Percentiles rank a stretch among this genome's conserved stretches.
These are phyloP conservation scores for Camptophora hylomeconis DNA, from an alignment of 2,329 filamentous ascomycete species.

Conservation along the genomic window DNA sequence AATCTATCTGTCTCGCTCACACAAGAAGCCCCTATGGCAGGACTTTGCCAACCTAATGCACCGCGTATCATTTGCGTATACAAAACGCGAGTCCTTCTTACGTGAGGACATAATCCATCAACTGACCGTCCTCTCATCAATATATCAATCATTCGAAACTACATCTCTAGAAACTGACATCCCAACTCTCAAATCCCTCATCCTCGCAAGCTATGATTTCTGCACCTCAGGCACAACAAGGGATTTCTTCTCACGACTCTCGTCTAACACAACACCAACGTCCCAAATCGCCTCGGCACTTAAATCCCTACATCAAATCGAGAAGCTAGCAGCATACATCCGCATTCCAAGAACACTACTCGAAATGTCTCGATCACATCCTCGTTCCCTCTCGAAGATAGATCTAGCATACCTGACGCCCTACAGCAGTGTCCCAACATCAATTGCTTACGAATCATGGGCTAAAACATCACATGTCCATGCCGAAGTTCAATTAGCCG, in stretches of 20 bases:
- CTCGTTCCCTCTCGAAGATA: conserved; percentile 5
- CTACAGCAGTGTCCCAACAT: conserved; percentile 4
- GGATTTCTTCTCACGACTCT: conserved; percentile 5
- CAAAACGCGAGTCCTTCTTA: conserved; percentile 3
- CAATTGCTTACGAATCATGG: conserved; percentile 5
- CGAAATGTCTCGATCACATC: conserved; percentile 2
- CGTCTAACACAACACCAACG: conserved; percentile 2
- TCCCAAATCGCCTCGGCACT: conserved; percentile 9
- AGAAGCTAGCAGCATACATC: conserved; percentile 12
- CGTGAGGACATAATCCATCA: conserved; percentile 2
- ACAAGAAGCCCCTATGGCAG: conserved; percentile 11
- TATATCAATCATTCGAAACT: conserved; percentile 7
- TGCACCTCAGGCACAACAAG: conserved; percentile 4
- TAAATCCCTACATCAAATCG: conserved; percentile 10
- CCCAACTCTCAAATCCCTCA: conserved; percentile 1
- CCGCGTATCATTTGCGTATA: conserved; percentile 9
- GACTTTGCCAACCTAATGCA: conserved; percentile 9
- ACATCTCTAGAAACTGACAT: conserved; percentile 1
- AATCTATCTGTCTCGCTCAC: conserved; percentile 7
- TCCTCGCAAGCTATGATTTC: conserved; percentile 5
- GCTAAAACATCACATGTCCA: conserved; percentile 11
- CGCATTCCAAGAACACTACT: conserved; percentile 8
- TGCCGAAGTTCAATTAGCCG: conserved; percentile 17
- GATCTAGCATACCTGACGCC: conserved; percentile 6
- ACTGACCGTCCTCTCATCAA: conserved; percentile 2